These are phyloP conservation scores for Boletellus ananas DNA, from an alignment of 768 basidiomycete genomes.

Conservation along the genomic window DNA sequence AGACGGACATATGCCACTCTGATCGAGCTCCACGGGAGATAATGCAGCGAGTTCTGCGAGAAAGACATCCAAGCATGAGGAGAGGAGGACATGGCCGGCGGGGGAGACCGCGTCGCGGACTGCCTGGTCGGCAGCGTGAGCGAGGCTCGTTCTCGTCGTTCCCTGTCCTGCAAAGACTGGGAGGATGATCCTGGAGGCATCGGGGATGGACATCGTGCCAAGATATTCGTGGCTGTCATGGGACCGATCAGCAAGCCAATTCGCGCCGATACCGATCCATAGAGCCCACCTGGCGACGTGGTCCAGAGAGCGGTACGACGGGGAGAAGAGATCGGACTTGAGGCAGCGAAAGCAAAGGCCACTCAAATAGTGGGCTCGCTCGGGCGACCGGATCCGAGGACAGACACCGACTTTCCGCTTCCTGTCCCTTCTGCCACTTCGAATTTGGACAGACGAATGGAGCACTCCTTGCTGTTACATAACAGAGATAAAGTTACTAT, in stretches of 20 bases:
- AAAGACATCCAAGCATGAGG: conserved; percentile 50
- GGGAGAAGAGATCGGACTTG: not conserved
- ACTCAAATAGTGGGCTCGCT: conserved; percentile 13
- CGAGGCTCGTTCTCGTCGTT: conserved; percentile 32
- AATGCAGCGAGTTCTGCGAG: conserved; percentile 46
- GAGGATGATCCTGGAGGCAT: conserved; percentile 22
- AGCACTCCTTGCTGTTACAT: conserved; percentile 20
- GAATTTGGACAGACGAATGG: conserved; percentile 8
- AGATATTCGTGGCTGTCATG: not conserved
- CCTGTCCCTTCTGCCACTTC: conserved; percentile 16
- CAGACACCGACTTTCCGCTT: conserved; percentile 21
- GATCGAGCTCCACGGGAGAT: conserved; percentile 33
- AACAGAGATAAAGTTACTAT: conserved; percentile 23
- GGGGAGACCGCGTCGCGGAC: conserved; percentile 40
- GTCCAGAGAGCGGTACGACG: not conserved
- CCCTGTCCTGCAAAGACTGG: conserved; percentile 62
- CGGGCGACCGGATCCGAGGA: conserved; percentile 10
- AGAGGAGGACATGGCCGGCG: conserved; percentile 42
- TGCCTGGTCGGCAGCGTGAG: conserved; percentile 36
- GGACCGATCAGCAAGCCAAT: not conserved
- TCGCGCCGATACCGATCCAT: not conserved
- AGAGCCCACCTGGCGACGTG: conserved; percentile 3
- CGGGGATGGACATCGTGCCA: conserved; percentile 8
- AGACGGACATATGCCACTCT: conserved; percentile 36
- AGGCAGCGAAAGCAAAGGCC: not conserved